Evolutionary conservation across 2,329 filamentous ascomycete species (phyloP).

Genomic region (Esteya vermicola): DNA sequence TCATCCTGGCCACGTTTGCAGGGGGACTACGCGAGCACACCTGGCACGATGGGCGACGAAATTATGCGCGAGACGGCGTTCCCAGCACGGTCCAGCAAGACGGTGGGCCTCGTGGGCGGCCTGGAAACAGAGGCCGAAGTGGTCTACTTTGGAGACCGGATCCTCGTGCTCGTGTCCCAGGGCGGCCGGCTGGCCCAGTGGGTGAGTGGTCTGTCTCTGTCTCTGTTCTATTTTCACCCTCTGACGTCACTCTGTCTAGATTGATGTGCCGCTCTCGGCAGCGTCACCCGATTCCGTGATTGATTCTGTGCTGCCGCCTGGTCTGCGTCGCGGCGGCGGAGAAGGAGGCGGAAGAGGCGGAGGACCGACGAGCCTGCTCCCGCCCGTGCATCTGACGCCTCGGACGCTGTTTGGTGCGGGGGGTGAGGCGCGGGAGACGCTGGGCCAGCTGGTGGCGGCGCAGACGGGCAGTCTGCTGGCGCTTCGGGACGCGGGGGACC

Average conservation of each 20-base stretch:
- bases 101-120: constrained; percentile 49
- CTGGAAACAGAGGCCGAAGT: constrained; percentile 57
- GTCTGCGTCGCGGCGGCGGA: constrained; percentile 13
- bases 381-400: constrained; percentile 69
- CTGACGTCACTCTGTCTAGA: constrained; percentile 26
- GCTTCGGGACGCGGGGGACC: constrained; percentile 52
- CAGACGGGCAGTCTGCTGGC: constrained; percentile 75
- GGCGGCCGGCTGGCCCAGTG: constrained; percentile 78
- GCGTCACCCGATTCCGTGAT: constrained; percentile 49
- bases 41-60: no score
- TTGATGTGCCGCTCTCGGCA: constrained; percentile 65
- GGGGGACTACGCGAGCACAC: no score
- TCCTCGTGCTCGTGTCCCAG: constrained; percentile 80
- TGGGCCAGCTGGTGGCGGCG: constrained; percentile 78
- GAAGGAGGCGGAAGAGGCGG: no score
- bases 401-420: constrained; percentile 79
- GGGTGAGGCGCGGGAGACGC: constrained; percentile 60
- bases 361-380: constrained; percentile 39
- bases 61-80: constrained; percentile 33
- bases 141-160: constrained; percentile 74
- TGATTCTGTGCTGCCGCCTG: constrained; percentile 41
- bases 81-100: constrained; percentile 32
- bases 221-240: no score
- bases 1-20: no score
- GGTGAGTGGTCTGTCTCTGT: constrained; percentile 50